A percentile compares a stretch with the other conserved stretches of the same genome.
Evolutionary conservation across 805 yeast genomes (phyloP).

Genomic region (Cyberlindnera xylosilytica): DNA sequence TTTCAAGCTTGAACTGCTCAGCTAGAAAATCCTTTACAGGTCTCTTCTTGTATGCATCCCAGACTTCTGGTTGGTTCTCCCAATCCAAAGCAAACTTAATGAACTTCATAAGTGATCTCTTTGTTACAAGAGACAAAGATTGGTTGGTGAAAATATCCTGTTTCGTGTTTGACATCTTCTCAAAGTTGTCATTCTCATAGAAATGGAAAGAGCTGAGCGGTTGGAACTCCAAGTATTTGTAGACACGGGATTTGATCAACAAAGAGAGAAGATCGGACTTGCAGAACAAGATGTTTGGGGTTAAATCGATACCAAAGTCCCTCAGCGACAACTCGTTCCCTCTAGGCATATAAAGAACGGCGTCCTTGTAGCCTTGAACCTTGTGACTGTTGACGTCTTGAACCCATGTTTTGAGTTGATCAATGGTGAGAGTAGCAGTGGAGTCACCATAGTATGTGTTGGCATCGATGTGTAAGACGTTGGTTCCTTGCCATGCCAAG

Average conservation of each 20-base stretch:
- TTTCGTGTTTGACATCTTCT: constrained; percentile 79
- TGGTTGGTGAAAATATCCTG: constrained; percentile 94
- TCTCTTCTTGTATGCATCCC: constrained; percentile 52
- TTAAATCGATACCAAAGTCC: constrained; percentile 83
- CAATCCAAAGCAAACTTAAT: constrained; percentile 80
- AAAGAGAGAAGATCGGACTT: constrained; percentile 81
- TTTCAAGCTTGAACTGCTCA: constrained; percentile 65
- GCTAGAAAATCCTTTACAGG: constrained; percentile 59
- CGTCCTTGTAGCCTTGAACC: constrained; percentile 52
- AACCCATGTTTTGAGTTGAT: constrained; percentile 84
- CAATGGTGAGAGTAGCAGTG: constrained; percentile 80
- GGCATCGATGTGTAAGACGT: constrained; percentile 83
- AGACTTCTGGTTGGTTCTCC: constrained; percentile 53
- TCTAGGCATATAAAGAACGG: constrained; percentile 76
- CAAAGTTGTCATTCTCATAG: constrained; percentile 89
- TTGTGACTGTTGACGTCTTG: constrained; percentile 51
- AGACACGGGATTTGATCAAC: constrained; percentile 80
- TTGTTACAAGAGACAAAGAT: constrained; percentile 66
- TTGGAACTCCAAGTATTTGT: constrained; percentile 89
- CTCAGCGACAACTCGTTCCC: constrained; percentile 45
- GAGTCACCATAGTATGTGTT: constrained; percentile 88
- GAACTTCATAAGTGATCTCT: constrained; percentile 86
- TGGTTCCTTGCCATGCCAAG: constrained; percentile 97
- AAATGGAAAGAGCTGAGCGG: constrained; percentile 86
- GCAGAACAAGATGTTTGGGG: constrained; percentile 86